Evolutionary conservation across 1,139 yeast genomes (phyloP).

Genomic region (Wickerhamomyces sp.): DNA sequence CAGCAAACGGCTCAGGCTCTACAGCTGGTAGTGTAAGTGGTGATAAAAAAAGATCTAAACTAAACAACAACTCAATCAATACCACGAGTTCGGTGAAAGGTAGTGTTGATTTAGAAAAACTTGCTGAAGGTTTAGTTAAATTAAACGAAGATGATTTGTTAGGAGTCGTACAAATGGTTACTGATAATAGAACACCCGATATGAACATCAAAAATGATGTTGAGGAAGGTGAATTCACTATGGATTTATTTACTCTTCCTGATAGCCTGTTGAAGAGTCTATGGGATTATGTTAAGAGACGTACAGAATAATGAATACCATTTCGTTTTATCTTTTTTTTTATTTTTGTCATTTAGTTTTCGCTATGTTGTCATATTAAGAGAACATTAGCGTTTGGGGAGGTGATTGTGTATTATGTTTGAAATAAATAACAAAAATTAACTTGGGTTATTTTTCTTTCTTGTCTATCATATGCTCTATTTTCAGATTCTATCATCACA

Average conservation of each 20-base stretch:
- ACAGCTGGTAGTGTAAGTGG: slow-evolving; percentile 31
- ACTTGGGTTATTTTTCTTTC: too few species aligned
- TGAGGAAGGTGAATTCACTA: slow-evolving; percentile 95
- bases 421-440: too few species aligned
- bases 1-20: slow-evolving; percentile 17
- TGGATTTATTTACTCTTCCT: slow-evolving; percentile 92
- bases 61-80: slow-evolving; percentile 23
- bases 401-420: too few species aligned
- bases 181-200: slow-evolving; percentile 91
- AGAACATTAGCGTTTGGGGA: too few species aligned
- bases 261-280: slow-evolving; percentile 86
- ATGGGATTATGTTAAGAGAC: slow-evolving; percentile 88
- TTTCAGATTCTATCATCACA: too few species aligned
- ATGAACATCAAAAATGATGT: slow-evolving; percentile 96
- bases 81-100: slow-evolving; percentile 49
- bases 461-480: too few species aligned
- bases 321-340: too few species aligned
- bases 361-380: too few species aligned
- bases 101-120: slow-evolving; percentile 77
- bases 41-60: slow-evolving; percentile 60
- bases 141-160: slow-evolving; percentile 88
- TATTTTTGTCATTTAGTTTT: too few species aligned
- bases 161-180: slow-evolving; percentile 96
- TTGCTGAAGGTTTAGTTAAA: slow-evolving; percentile 87
- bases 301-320: slow-evolving; percentile 17